Evolutionary conservation across 495 filamentous ascomycete species (phyloP), one percentile per base, ranked within the genome.

Genomic region (Halenospora varia): DNA sequence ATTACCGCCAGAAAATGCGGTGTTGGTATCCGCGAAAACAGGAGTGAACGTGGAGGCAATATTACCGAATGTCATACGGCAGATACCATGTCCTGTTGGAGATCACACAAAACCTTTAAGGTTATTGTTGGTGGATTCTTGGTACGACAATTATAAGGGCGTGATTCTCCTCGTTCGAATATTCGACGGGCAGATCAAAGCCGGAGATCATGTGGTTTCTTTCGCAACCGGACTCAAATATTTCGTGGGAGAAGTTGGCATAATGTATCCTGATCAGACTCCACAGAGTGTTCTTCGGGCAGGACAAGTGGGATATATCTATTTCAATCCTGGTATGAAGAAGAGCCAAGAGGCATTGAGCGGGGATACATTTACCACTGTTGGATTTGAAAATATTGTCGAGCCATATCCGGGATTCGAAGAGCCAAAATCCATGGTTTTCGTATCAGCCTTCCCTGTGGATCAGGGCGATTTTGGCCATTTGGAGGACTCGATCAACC

Each of bases 241-340:
- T 70, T 87, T 79, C 52, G 89, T 97, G 15, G 95, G 95, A 4
- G 93, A 97, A 73, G 95, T 98, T 1, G 94, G 94, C 9, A 97
- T 98, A 55, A 92, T 96, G 85, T 88, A 97, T 63, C 94, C 95
- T 0, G 78, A 86, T n/a, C 88, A 90, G 68, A 93, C 88, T 2
- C 79, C 91, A 0, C 92, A 96, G 70, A 82, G 77, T 2, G 73
- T 84, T 40, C 75, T 98, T 24, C 83, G 92, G 25, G 92, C 94
- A 0, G 94, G 94, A 0, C 94, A 98, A 69, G 89, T 98, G 26
- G 94, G 94, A 25, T 98, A 98, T 61, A 84, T 97, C 41, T 88
- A 87, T 70, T 97, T 98, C 77, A 97, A 96, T 66, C 94, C 95
- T 0, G 94, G 93, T 9, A 98, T 98, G 94, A 97, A 96, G 73